Evolutionary conservation across 371 early-diverging fungal genomes (phyloP), one percentile per base, ranked within the genome.

Genomic region (Mortierella sp.): DNA sequence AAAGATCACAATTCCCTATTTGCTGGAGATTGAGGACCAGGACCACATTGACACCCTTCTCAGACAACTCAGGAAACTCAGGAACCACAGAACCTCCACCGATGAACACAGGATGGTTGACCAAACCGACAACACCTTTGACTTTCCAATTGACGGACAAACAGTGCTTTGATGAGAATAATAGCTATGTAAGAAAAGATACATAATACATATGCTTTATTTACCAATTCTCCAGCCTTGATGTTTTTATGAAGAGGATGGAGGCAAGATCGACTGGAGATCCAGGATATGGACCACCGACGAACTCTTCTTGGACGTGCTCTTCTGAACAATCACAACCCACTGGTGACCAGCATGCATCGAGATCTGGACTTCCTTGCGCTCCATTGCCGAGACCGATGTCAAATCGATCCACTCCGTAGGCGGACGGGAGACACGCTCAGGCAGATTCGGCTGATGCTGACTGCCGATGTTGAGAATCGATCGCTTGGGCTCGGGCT

Each of bases 1-100:
- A 26, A 83, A 81, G 67, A 88, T 92, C 37, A 80, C 91, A 7
- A 37, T 80, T 37, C 90, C 91, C 14, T 91, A 91, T 76, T 84
- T 91, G n/a, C 29, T 82, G 14, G 77, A 77, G 50, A 75, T 80
- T 4, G 81, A 81, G 0, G 70, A 76, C 34, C 64, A 31, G 14
- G 43, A 43, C 6, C n/a, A 45, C 2, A 34, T 22, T 5, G 29
- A 52, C 24, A 10, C 34, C 22, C 22, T 14, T 10, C 61, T 37
- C n/a, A n/a, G n/a, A n/a, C n/a, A n/a, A n/a, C n/a, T n/a, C n/a
- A n/a, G n/a, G n/a, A n/a, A n/a, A n/a, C n/a, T n/a, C 61, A 34
- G 22, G 61, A 37, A 61, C 22, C n/a, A 2, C 37, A 16, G 19
- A 31, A 9, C 61, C 11, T n/a, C 26, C 22, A 19, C 22, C 61